phyloP scores from a whole-genome alignment of 108 stramenopile genomes.

The Skeletonema tropicum region DNA sequence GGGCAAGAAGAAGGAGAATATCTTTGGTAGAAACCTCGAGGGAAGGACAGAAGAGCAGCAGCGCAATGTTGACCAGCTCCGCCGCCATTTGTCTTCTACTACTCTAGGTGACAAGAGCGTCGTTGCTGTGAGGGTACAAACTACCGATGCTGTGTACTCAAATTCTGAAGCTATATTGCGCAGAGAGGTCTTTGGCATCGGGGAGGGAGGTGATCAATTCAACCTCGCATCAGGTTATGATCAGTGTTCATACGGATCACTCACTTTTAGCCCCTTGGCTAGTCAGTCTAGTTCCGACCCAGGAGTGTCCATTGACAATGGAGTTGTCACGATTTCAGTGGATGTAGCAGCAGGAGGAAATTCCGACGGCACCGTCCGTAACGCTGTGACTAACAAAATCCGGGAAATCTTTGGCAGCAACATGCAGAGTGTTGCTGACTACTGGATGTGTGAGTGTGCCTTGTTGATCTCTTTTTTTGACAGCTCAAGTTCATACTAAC shows the following conservation, averaged over 20 bases:
- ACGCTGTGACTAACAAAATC: too few relatives aligned
- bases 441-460: constrained; percentile 15
- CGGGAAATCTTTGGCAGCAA: too few relatives aligned
- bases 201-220: not conserved
- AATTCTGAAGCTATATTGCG: too few relatives aligned
- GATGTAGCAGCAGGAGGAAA: not conserved
- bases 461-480: too few relatives aligned
- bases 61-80: constrained; percentile 2
- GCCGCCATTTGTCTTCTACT: not conserved
- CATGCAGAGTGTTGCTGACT: too few relatives aligned
- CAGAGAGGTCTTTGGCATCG: too few relatives aligned
- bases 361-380: not conserved
- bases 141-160: too few relatives aligned
- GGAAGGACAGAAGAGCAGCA: not conserved
- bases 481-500: not conserved
- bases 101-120: constrained; percentile 18
- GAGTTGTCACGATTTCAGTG: not conserved
- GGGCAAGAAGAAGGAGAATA: not conserved
- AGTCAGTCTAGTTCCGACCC: not conserved
- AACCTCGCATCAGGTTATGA: constrained; percentile 33
- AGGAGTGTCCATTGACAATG: constrained; percentile 4
- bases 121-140: constrained; percentile 37
- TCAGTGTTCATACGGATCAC: constrained; percentile 37
- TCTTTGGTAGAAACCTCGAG: not conserved
- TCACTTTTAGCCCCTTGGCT: constrained; percentile 25